Percentiles rank a stretch among this genome's conserved stretches.
Evolutionary conservation across 148 eudicot species (phyloP).

Genomic region (Nyssa sinensis): DNA sequence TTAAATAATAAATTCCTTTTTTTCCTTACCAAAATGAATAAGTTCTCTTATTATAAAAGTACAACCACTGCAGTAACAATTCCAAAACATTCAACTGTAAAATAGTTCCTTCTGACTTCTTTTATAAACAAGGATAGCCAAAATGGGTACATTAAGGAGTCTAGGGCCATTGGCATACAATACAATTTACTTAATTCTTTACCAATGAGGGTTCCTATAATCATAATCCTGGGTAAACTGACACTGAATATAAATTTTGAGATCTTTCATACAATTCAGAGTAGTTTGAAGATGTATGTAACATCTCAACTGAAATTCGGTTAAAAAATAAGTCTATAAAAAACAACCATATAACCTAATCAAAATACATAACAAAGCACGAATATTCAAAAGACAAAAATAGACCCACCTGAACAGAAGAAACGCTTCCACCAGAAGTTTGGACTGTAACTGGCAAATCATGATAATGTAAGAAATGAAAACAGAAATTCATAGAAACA

Average conservation of each 20-base stretch:
- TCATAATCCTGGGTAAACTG: no score
- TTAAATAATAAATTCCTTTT: neutral
- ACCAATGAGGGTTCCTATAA: neutral
- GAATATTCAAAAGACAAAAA: no score
- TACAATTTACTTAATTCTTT: neutral
- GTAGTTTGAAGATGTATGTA: no score
- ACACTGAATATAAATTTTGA: no score
- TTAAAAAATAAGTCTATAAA: neutral
- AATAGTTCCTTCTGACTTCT: neutral
- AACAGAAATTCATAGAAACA: neutral
- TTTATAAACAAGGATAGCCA: neutral
- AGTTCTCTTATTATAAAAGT: neutral
- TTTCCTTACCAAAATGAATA: no score
- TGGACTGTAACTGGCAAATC: slow-evolving; percentile 44
- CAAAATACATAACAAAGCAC: neutral
- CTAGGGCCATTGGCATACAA: neutral
- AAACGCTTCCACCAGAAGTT: slow-evolving; percentile 52
- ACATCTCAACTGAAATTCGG: no score
- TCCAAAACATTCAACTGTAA: neutral
- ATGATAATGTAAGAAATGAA: slow-evolving; percentile 7
- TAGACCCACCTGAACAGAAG: slow-evolving; percentile 53
- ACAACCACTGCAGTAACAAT: no score
- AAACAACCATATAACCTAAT: neutral
- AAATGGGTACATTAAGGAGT: neutral
- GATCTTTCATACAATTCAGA: no score